Percentiles rank a stretch among this genome's conserved stretches.
Evolutionary conservation across 805 yeast genomes (phyloP).

Genomic region (Trichomonascus vanleenenianus): DNA sequence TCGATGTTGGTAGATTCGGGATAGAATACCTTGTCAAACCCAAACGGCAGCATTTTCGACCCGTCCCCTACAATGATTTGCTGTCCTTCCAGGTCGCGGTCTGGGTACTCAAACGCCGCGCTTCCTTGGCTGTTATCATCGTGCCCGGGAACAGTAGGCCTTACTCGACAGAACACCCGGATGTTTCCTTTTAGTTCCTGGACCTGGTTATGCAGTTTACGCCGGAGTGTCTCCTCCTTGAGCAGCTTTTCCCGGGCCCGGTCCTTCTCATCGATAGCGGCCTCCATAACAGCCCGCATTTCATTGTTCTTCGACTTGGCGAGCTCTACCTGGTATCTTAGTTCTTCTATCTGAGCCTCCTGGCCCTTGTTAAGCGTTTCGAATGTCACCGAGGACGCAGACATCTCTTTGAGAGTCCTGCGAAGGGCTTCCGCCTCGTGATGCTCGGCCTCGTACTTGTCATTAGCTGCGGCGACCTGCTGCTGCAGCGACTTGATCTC

Average conservation of each 20-base stretch:
- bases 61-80: conserved; percentile 20
- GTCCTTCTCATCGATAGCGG: conserved; percentile 27
- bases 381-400: conserved; percentile 16
- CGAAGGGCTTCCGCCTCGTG: conserved; percentile 24
- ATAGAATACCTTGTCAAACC: conserved; percentile 73
- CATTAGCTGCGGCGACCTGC: conserved; percentile 18
- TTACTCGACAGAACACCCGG: conserved; percentile 78
- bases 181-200: conserved; percentile 91
- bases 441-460: conserved; percentile 21
- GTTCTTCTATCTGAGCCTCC: conserved; percentile 14
- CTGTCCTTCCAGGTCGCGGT: conserved; percentile 20
- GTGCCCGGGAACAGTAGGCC: conserved; percentile 42
- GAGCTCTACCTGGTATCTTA: conserved; percentile 13
- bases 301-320: conserved; percentile 16
- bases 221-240: conserved; percentile 47
- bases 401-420: conserved; percentile 25
- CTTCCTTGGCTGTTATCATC: conserved; percentile 21
- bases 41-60: conserved; percentile 36
- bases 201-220: conserved; percentile 60
- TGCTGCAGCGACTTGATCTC: conserved; percentile 9
- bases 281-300: conserved; percentile 14
- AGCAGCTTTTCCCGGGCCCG: conserved; percentile 33
- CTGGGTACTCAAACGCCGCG: conserved; percentile 30
- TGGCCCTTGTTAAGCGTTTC: conserved; percentile 16
- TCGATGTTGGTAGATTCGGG: conserved; percentile 45